Conservation (phyloP, 2,329 filamentous ascomycete species). For the Metarhizium guizhouense region DNA sequence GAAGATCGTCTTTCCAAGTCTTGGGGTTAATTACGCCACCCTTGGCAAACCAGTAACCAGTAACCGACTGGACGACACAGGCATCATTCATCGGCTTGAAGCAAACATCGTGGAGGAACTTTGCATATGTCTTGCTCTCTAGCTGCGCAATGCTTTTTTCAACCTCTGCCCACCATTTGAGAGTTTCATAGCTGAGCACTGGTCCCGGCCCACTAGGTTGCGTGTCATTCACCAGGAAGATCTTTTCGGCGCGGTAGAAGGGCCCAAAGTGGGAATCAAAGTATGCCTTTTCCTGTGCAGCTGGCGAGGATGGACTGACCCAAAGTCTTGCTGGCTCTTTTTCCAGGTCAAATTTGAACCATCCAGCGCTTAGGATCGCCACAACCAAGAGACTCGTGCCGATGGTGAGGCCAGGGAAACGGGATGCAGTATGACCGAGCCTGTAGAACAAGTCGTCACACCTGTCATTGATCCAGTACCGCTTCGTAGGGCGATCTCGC, state of each 20-base stretch:
- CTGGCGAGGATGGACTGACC: constrained; percentile 90
- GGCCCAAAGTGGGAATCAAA: constrained; percentile 92
- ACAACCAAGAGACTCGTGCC: constrained; percentile 65
- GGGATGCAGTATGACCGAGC: constrained; percentile 71
- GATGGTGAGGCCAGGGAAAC: constrained; percentile 81
- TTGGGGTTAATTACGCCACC: constrained; percentile 22
- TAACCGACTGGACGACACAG: constrained; percentile 89
- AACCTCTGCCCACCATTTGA: constrained; percentile 89
- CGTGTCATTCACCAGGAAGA: constrained; percentile 87
- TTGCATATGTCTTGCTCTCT: constrained; percentile 58
- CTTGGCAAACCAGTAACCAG: constrained; percentile 72
- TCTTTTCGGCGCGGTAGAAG: constrained; percentile 90
- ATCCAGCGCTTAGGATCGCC: constrained; percentile 72
- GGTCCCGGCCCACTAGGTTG: constrained; percentile 54
- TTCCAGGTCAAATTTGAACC: constrained; percentile 83
- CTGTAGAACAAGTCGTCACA: constrained; percentile 73
- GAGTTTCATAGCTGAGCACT: constrained; percentile 79
- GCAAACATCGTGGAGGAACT: constrained; percentile 75
- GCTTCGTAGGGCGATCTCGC: constrained; percentile 67
- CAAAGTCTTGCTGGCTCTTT: constrained; percentile 84
- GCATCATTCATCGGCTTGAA: constrained; percentile 86
- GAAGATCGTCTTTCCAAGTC: constrained; percentile 64
- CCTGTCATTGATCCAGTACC: constrained; percentile 76
- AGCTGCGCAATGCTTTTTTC: constrained; percentile 68
- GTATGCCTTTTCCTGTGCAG: constrained; percentile 86